phyloP scores from a whole-genome alignment of 2,329 filamentous ascomycete genomes.

The Hansfordia pulvinata region DNA sequence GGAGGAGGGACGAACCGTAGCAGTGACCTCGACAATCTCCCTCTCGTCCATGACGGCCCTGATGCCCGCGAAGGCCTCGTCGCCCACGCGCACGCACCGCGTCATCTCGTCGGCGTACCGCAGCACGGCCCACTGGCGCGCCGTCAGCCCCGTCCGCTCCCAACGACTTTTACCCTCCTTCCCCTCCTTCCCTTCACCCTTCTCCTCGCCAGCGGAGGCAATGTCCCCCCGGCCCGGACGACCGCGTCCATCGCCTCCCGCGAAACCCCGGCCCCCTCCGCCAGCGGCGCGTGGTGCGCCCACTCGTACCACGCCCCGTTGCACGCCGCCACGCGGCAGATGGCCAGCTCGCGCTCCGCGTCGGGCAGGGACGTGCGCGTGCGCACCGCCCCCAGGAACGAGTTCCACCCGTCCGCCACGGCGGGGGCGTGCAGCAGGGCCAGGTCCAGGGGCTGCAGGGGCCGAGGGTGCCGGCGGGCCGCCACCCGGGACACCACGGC shows the following conservation, averaged over 20 bases:
- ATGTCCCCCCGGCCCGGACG: constrained; percentile 19
- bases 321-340: constrained; percentile 66
- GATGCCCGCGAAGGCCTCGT: constrained; percentile 53
- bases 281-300: constrained; percentile 63
- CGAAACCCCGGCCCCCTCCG: constrained; percentile 41
- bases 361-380: constrained; percentile 34
- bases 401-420: constrained; percentile 66
- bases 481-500: constrained; percentile 50
- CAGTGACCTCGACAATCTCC: constrained; percentile 71
- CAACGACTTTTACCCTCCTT: too few relatives aligned
- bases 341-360: constrained; percentile 61
- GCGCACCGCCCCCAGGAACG: constrained; percentile 50
- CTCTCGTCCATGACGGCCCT: constrained; percentile 49
- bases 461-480: constrained; percentile 52
- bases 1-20: constrained; percentile 38
- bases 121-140: constrained; percentile 57
- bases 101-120: constrained; percentile 79
- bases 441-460: constrained; percentile 62
- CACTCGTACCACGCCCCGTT: constrained; percentile 82
- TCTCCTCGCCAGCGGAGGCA: too few relatives aligned
- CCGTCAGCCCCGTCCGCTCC: too few relatives aligned
- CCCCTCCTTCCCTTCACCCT: constrained; percentile 14
- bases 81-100: constrained; percentile 51
- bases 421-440: constrained; percentile 61
- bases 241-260: constrained; percentile 30